Base-by-base conservation (phyloP, 768 basidiomycete species). In the Psilocybe cubensis region DNA sequence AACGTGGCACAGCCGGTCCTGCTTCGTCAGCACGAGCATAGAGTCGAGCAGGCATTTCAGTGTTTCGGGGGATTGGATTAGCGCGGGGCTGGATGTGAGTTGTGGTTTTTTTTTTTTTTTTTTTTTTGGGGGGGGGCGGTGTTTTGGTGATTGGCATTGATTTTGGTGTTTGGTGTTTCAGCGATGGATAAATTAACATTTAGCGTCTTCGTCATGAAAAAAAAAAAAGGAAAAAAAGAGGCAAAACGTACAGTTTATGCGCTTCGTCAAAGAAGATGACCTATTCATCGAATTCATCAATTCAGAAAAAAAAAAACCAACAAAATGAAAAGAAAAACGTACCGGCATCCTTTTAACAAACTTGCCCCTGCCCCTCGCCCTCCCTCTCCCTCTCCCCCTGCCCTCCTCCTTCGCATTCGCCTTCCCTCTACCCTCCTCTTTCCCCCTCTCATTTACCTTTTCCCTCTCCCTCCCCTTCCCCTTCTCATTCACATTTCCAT, bases 1-100 rank as follows among this genome's bases (percentile, higher is more conserved):
- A 64, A 92, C 87, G 65, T 92, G 90, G 65, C 88, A 90, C 12
- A 94, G 71, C n/a, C 88, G 77, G 66, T 93, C 92, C 70, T 94
- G 92, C 74, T 94, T 93, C 28, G 92, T 92, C 53, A 94, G 74
- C 12, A 93, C 92, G 18, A 93, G 83, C 83, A 92, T 90, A 11
- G 91, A 89, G 65, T 94, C 92, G 29, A 94, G 79, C 14, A 94
- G 72, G 60, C 86, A 87, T 68, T 92, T 94, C 89, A 94, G 91
- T 3, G 91, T 83, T 27, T 90, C 90, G 3, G 80, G 78, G 0
- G 89, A 91, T 62, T 89, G 86, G 40, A 93, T 89, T 41, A 93
- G 76, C 4, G 85, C 80, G 0, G 90, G 90, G 45, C 86, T 93
- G 65, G 29, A 43, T 24, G 42, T 18, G 25, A 10, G 21, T 20